phyloP scores from a whole-genome alignment of 2,329 filamentous ascomycete genomes.

The Aquanectria penicillioides region DNA sequence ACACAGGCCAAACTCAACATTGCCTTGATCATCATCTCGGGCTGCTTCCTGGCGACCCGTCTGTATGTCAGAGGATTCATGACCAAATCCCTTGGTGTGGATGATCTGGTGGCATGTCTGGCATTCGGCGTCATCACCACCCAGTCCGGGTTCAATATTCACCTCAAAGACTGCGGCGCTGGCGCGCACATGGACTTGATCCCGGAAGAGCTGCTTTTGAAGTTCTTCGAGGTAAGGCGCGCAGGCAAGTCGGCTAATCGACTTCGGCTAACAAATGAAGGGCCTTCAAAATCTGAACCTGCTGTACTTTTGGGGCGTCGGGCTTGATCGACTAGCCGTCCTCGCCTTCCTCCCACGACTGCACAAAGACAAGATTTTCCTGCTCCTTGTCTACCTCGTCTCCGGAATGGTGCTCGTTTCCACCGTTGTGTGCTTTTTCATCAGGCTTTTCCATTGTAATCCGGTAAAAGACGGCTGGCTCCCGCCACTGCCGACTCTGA shows the following conservation, averaged over 20 bases:
- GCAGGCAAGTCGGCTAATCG: not conserved
- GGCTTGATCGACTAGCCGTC: constrained; percentile 13
- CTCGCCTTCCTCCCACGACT: constrained; percentile 14
- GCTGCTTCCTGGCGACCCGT: constrained; percentile 6
- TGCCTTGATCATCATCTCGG: constrained; percentile 6
- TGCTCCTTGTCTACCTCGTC: not conserved
- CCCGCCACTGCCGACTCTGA: not conserved
- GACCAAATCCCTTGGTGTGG: constrained; percentile 13
- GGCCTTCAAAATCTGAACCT: constrained; percentile 12
- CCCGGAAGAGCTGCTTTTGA: not conserved
- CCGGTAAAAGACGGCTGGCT: constrained; percentile 14
- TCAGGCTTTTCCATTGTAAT: constrained; percentile 7
- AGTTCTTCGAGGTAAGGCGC: constrained; percentile 11
- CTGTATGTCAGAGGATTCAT: constrained; percentile 13
- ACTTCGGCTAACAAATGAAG: not conserved
- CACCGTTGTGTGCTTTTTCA: constrained; percentile 12
- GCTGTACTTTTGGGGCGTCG: constrained; percentile 14
- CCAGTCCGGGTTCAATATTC: constrained; percentile 14
- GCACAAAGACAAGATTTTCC: constrained; percentile 11
- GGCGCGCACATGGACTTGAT: constrained; percentile 14
- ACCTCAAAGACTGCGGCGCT: constrained; percentile 4
- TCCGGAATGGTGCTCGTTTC: constrained; percentile 9
- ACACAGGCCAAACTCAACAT: constrained; percentile 14
- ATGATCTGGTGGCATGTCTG: constrained; percentile 9
- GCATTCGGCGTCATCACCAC: constrained; percentile 12